Base-by-base conservation (phyloP, 1,284 basidiomycete species). In the Ustilago esculenta region DNA sequence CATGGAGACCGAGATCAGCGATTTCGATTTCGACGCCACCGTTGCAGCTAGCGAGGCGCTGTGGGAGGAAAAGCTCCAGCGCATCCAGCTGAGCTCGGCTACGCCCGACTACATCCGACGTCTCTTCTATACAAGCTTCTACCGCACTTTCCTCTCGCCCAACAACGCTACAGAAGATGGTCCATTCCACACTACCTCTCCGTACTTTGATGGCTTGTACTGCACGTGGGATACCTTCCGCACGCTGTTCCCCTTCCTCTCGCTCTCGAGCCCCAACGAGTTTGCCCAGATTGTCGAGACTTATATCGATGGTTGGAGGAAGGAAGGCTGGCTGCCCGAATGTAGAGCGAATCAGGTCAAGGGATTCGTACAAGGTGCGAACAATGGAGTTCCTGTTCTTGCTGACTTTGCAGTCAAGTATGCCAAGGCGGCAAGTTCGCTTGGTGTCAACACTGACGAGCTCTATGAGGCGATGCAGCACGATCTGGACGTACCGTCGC, bases 401-500 rank as follows among this genome's bases (percentile, higher is more conserved):
- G 70, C 75, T 11, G 73, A 77, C 50, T 77, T 75, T 44, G 59
- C 67, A 5, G 73, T 71, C 58, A 75, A 75, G 60, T 77, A 77
- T 47, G 52, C 47, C 30, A 60, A 66, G 14, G 49, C 49, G 12
- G 69, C 71, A 9, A 27, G 24, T 2, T 39, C 43, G 34, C 47
- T 72, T 5, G 65, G 72, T 2, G 75, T 77, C 46, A 42, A 69
- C 35, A 52, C 72, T 20, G 61, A 76, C 20, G 63, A 77, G 43
- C 50, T 74, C 23, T 77, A 72, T 40, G n/a, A 40, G 4, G 73
- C 76, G 9, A 61, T 79, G 59, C 42, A 46, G 32, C 70, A 68
- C 39, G 77, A 79, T 41, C 45, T 73, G 4, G 70, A 82, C 82
- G 86, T 86, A 56, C 61, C 84, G 81, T 63, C 72, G n/a, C 57